These are phyloP conservation scores for Rhodocollybia butyracea DNA, from an alignment of 768 basidiomycete species.

Conservation along the genomic window DNA sequence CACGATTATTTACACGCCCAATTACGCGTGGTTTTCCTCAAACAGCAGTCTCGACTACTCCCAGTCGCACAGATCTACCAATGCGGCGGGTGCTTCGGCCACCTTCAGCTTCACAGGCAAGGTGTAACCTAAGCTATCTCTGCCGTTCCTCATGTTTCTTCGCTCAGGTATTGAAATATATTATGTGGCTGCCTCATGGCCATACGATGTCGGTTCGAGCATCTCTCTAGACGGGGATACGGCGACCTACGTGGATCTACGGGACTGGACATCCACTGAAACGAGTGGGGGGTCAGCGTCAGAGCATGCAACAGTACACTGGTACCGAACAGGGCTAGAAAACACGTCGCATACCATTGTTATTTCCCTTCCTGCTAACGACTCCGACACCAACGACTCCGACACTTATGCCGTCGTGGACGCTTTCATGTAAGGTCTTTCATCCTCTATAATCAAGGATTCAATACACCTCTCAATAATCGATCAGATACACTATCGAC, in stretches of 20 bases:
- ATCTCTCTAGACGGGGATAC: neutral
- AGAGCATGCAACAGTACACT: neutral
- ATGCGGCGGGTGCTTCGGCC: neutral
- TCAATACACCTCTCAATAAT: neutral
- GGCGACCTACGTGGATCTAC: slow-evolving; percentile 2
- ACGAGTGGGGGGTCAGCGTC: slow-evolving; percentile 2
- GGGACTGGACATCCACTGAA: neutral
- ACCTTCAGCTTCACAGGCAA: neutral
- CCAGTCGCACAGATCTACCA: neutral
- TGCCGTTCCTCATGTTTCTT: neutral
- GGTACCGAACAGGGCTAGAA: neutral
- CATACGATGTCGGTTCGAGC: neutral
- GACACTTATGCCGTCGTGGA: slow-evolving; percentile 1
- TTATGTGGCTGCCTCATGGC: neutral
- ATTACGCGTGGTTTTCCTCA: neutral
- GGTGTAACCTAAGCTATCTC: neutral
- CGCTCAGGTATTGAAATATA: neutral
- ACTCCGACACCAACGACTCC: neutral
- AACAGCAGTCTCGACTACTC: slow-evolving; percentile 3
- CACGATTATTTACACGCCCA: neutral
- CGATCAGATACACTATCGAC: neutral
- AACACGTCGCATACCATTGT: neutral
- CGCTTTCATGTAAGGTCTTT: neutral
- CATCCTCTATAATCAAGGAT: too few species aligned
- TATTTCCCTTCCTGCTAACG: neutral